Percentiles rank a stretch among this genome's conserved stretches.
Conservation (phyloP, 192 early-diverging fungal species). For the Entrophospora sp. region DNA sequence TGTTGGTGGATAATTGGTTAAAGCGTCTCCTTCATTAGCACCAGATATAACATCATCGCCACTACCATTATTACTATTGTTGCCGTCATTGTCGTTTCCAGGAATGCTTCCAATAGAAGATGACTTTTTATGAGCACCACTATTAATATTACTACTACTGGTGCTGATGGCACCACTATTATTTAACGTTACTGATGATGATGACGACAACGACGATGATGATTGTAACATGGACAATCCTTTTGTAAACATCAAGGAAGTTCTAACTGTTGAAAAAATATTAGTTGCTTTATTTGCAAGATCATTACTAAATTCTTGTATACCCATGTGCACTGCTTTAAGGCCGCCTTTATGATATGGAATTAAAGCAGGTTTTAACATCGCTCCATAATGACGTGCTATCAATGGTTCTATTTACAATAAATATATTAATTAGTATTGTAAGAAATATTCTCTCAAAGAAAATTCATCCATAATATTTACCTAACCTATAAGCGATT, state of each 20-base stretch:
- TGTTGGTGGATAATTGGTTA: conserved; percentile 20
- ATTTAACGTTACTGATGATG: background rate
- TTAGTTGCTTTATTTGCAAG: conserved; percentile 57
- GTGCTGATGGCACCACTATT: background rate
- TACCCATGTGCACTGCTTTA: conserved; percentile 55
- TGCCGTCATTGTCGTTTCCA: too few species aligned
- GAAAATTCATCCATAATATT: background rate
- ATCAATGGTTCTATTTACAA: conserved; percentile 56
- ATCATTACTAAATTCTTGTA: conserved; percentile 58
- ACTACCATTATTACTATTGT: too few species aligned
- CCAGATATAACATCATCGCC: too few species aligned
- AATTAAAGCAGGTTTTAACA: conserved; percentile 59
- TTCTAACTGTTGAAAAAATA: conserved; percentile 54
- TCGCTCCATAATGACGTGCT: conserved; percentile 41
- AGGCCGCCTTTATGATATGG: conserved; percentile 80
- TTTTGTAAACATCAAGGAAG: conserved; percentile 28
- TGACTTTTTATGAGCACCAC: too few species aligned
- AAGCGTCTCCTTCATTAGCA: too few species aligned
- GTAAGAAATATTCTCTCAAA: background rate
- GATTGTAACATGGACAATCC: conserved; percentile 16
- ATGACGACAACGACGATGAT: too few species aligned
- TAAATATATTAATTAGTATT: background rate
- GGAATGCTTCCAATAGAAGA: too few species aligned
- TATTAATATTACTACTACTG: conserved; percentile 5
- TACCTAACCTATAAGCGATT: conserved; percentile 52